Conservation (phyloP, 2,329 filamentous ascomycete genomes). For the Onygenales sp. region DNA sequence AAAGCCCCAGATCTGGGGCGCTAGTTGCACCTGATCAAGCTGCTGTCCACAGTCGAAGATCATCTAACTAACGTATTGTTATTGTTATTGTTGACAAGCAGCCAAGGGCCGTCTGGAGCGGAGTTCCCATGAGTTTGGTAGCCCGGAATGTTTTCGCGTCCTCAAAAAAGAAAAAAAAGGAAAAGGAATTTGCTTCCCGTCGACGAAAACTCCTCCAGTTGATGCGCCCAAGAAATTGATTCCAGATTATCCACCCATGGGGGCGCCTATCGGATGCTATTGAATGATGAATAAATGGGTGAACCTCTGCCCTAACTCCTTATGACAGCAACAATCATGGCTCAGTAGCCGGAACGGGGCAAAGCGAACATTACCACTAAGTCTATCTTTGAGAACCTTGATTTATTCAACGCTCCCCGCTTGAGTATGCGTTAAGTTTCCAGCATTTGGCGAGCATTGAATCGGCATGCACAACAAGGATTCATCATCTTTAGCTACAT, state of each 20-base stretch:
- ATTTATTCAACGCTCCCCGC: not conserved
- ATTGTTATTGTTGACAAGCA: no score
- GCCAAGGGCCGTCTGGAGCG: not conserved
- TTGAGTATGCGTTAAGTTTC: not conserved
- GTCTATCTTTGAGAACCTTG: not conserved
- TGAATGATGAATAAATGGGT: no score
- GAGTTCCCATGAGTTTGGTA: slow-evolving; percentile 1
- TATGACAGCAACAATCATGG: no score
- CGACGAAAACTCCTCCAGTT: no score
- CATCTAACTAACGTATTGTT: not conserved
- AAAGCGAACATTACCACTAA: no score
- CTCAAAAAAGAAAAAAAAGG: not conserved
- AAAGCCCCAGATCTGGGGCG: not conserved
- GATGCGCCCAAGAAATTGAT: no score
- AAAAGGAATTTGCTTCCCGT: not conserved
- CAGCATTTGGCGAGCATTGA: not conserved
- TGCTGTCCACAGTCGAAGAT: not conserved
- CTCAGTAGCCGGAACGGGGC: no score
- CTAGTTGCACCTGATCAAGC: not conserved
- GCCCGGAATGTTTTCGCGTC: not conserved
- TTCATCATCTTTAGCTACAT: not conserved
- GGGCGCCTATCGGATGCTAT: no score
- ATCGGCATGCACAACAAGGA: not conserved
- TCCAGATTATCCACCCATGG: no score
- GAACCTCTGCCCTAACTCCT: not conserved